Conservation (phyloP, 148 eudicot species). For the Heliosperma pusillum region DNA sequence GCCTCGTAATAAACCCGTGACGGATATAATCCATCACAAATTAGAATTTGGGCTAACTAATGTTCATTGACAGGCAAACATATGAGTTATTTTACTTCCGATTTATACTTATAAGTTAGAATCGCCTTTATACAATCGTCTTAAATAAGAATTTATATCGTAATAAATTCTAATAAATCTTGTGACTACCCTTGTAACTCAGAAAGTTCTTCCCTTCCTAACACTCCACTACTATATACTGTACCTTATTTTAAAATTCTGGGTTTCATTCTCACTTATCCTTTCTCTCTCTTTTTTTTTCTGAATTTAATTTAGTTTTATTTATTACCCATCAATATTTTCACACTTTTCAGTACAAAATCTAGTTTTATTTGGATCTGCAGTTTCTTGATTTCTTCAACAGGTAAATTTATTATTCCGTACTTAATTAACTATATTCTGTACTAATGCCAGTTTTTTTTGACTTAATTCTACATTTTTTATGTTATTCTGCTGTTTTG, state of each 20-base stretch:
- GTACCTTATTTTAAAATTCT: constrained; percentile 12
- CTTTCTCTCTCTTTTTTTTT: constrained; percentile 1
- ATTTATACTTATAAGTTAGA: not conserved
- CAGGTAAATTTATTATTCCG: constrained; percentile 15
- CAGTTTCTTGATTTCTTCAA: constrained; percentile 18
- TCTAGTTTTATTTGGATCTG: constrained; percentile 26
- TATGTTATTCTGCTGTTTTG: not conserved
- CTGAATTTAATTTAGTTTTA: constrained; percentile 7
- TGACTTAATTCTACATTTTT: not conserved
- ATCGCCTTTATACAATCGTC: too few species aligned
- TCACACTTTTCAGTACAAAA: not conserved
- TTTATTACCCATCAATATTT: not conserved
- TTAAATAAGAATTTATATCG: too few species aligned
- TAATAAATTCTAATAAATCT: too few species aligned
- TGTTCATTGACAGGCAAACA: too few species aligned
- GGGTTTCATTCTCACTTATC: constrained; percentile 10
- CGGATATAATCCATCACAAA: too few species aligned
- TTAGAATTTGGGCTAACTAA: too few species aligned
- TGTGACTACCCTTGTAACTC: not conserved
- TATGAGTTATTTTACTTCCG: too few species aligned
- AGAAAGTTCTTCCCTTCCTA: constrained; percentile 10
- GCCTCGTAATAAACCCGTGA: too few species aligned
- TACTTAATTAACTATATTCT: not conserved
- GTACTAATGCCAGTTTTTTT: not conserved
- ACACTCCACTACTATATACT: not conserved